phyloP scores from a whole-genome alignment of 768 basidiomycete species.

The Trametes cubensis region DNA sequence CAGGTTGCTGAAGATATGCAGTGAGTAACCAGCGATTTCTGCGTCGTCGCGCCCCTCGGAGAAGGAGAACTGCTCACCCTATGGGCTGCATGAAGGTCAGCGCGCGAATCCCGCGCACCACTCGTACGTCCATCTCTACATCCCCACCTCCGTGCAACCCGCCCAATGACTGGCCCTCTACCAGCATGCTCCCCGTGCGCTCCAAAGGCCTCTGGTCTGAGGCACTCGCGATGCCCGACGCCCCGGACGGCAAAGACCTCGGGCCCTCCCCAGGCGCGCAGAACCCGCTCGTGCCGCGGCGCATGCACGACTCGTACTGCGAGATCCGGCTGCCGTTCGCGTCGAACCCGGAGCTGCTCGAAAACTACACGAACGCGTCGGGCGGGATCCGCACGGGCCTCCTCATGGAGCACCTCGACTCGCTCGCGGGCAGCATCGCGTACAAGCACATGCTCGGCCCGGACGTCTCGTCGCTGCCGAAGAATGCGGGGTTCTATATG shows the following conservation, averaged over 20 bases:
- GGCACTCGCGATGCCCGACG: constrained; percentile 32
- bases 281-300: constrained; percentile 42
- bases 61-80: neutral
- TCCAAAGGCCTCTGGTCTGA: constrained; percentile 61
- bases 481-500: constrained; percentile 74
- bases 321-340: constrained; percentile 67
- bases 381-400: constrained; percentile 75
- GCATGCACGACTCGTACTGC: constrained; percentile 75
- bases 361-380: constrained; percentile 70
- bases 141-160: neutral
- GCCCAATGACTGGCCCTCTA: neutral
- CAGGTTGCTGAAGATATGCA: constrained; percentile 52
- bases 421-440: constrained; percentile 80
- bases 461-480: constrained; percentile 53
- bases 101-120: constrained; percentile 24
- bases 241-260: constrained; percentile 26
- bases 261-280: constrained; percentile 22
- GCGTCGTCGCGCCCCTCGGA: constrained; percentile 20
- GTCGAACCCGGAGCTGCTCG: constrained; percentile 58
- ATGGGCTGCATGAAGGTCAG: constrained; percentile 12
- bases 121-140: constrained; percentile 16
- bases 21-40: constrained; percentile 44
- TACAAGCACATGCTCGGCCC: constrained; percentile 84
- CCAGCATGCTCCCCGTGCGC: constrained; percentile 60
- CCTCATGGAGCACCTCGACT: constrained; percentile 81